phyloP scores from a whole-genome alignment of 208 protist species.

The Leishmania mexicana region DNA sequence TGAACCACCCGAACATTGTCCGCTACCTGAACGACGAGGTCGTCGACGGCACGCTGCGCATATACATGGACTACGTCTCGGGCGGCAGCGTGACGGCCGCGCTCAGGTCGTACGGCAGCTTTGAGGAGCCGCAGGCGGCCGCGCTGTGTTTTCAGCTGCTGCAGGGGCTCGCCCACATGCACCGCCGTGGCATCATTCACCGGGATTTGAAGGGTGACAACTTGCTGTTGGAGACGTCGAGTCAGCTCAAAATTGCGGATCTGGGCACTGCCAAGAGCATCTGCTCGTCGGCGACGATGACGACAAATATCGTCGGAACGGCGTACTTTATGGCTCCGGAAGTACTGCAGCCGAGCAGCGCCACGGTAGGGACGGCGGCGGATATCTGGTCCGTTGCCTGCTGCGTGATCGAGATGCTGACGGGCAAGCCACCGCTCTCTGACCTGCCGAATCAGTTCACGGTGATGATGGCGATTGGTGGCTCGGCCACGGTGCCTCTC shows the following conservation, averaged over 20 bases:
- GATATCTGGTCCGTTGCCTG: conserved; percentile 94
- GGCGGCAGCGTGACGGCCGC: conserved; percentile 89
- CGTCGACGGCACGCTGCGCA: conserved; percentile 71
- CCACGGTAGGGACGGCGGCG: conserved; percentile 35
- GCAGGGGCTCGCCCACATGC: conserved; percentile 82
- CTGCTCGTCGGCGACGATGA: conserved; percentile 30
- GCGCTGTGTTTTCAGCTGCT: conserved; percentile 85
- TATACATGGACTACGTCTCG: conserved; percentile 94
- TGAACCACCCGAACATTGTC: conserved; percentile 93
- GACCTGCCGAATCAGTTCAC: conserved; percentile 70
- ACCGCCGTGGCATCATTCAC: conserved; percentile 84
- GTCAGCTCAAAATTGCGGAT: conserved; percentile 84
- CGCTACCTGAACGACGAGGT: conserved; percentile 83
- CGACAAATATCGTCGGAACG: conserved; percentile 73
- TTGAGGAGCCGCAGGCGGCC: conserved; percentile 77
- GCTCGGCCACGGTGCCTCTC: conserved; percentile 46
- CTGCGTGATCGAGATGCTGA: conserved; percentile 92
- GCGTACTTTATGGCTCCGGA: conserved; percentile 94
- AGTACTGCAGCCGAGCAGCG: conserved; percentile 50
- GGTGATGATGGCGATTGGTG: conserved; percentile 81
- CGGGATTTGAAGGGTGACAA: conserved; percentile 94
- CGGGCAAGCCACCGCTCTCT: conserved; percentile 64
- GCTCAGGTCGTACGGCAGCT: conserved; percentile 72
- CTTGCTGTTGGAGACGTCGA: conserved; percentile 78
- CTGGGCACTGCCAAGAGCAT: conserved; percentile 75